These are phyloP conservation scores for Madurella fahalii DNA, from an alignment of 2,329 filamentous ascomycete species.

Conservation along the genomic window DNA sequence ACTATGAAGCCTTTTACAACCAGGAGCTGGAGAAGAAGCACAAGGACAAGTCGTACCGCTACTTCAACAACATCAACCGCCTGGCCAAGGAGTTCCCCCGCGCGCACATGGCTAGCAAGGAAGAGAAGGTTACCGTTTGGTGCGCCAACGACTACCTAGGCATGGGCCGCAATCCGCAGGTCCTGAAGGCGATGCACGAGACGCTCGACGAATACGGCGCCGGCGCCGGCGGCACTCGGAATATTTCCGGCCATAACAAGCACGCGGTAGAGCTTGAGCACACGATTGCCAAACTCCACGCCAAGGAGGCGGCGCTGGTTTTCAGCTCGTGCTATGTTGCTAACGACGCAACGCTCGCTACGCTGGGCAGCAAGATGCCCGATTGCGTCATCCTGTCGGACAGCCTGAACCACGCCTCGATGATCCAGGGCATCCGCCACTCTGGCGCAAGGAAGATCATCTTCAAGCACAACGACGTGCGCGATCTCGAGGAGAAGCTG, in stretches of 20 bases:
- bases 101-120: constrained; percentile 79
- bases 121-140: constrained; percentile 93
- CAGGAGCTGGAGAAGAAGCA: constrained; percentile 95
- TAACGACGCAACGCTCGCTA: constrained; percentile 94
- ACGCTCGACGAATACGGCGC: constrained; percentile 93
- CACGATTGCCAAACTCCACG: constrained; percentile 80
- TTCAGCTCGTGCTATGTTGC: constrained; percentile 98
- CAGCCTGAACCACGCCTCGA: constrained; percentile 94
- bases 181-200: constrained; percentile 88
- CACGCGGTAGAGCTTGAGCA: constrained; percentile 83
- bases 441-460: constrained; percentile 96
- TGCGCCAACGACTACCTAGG: constrained; percentile 99
- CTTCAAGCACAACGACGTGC: constrained; percentile 97
- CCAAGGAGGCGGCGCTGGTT: constrained; percentile 86
- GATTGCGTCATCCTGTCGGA: constrained; percentile 98
- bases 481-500: constrained; percentile 86
- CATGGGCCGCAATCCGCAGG: constrained; percentile 88
- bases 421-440: constrained; percentile 98
- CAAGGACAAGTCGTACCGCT: constrained; percentile 99
- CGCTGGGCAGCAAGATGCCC: constrained; percentile 92
- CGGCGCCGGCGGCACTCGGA: constrained; percentile 90
- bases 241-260: constrained; percentile 96
- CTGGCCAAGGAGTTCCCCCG: constrained; percentile 93
- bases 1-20: constrained; percentile 88
- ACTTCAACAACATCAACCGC: constrained; percentile 99